A percentile compares a stretch with the other conserved stretches of the same genome.
Evolutionary conservation across 2,329 filamentous ascomycete species (phyloP).

Genomic region (Trichoderma semiorbis): DNA sequence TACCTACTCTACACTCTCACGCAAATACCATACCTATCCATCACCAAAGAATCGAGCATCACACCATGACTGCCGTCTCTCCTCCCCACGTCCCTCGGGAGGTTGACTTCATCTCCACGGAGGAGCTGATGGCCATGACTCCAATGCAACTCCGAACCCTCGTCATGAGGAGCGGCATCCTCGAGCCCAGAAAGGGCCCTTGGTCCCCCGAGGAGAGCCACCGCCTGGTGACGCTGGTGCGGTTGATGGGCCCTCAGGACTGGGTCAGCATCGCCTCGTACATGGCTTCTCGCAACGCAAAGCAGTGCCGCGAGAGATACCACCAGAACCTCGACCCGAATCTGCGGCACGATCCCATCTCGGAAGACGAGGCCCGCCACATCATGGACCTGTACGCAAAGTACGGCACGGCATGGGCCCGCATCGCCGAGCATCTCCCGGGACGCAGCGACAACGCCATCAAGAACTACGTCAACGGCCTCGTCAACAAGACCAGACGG

Average conservation of each 20-base stretch:
- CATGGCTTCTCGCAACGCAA: constrained; percentile 76
- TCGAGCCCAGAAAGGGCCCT: constrained; percentile 57
- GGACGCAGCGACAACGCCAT: constrained; percentile 92
- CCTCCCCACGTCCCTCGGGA: background rate
- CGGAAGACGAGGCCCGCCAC: constrained; percentile 62
- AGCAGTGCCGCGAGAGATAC: constrained; percentile 92
- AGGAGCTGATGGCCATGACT: background rate
- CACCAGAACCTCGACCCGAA: constrained; percentile 86
- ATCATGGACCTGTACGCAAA: constrained; percentile 79
- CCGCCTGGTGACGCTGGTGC: constrained; percentile 66
- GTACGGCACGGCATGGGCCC: constrained; percentile 80
- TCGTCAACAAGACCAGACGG: constrained; percentile 2
- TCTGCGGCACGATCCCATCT: constrained; percentile 71
- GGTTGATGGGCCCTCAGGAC: constrained; percentile 71
- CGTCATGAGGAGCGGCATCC: background rate
- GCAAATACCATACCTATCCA: background rate
- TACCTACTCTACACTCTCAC: background rate
- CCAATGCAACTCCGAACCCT: background rate
- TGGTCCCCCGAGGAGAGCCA: constrained; percentile 79
- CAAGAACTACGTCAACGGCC: constrained; percentile 78
- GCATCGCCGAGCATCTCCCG: constrained; percentile 77
- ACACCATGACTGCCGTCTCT: background rate
- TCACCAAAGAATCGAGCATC: background rate
- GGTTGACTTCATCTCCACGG: constrained; percentile 2
- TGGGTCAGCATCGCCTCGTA: constrained; percentile 83